Conservation (phyloP, 805 yeast genomes). For the Priceomyces carsonii region DNA sequence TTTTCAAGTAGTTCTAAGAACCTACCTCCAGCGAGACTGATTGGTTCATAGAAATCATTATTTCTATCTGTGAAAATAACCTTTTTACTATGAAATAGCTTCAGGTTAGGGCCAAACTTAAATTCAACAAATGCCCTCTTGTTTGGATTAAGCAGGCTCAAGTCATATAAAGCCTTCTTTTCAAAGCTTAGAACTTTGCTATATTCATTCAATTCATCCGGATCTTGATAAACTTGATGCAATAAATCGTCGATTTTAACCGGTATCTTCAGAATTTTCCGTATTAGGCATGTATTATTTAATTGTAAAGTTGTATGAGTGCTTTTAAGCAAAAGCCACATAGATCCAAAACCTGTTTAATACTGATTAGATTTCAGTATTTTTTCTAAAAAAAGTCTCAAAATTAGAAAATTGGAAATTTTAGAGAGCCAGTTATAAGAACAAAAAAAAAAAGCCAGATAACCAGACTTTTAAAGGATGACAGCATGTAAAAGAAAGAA, state of each 20-base stretch:
- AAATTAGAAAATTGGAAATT: no score
- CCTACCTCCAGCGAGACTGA: conserved; percentile 4
- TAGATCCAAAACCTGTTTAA: no score
- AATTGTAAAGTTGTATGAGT: not conserved
- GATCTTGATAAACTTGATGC: conserved; percentile 7
- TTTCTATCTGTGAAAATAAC: conserved; percentile 3
- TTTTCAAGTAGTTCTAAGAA: conserved; percentile 3
- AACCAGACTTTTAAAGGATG: no score
- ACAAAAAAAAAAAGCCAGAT: no score
- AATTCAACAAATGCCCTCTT: conserved; percentile 6
- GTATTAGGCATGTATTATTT: not conserved
- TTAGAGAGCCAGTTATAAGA: no score
- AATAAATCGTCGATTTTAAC: conserved; percentile 3
- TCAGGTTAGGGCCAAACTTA: conserved; percentile 7
- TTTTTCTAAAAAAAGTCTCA: no score
- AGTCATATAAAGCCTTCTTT: conserved; percentile 4
- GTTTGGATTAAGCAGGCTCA: conserved; percentile 3
- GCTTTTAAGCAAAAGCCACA: no score
- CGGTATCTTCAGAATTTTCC: not conserved
- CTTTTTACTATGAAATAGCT: conserved; percentile 1
- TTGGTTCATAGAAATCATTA: conserved; percentile 5
- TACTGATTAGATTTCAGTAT: no score
- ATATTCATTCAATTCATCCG: conserved; percentile 5
- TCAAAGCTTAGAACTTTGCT: conserved; percentile 6
- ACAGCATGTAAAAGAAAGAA: no score